These are phyloP conservation scores for Mycena haematopus DNA, from an alignment of 768 basidiomycete species.

Conservation along the genomic window DNA sequence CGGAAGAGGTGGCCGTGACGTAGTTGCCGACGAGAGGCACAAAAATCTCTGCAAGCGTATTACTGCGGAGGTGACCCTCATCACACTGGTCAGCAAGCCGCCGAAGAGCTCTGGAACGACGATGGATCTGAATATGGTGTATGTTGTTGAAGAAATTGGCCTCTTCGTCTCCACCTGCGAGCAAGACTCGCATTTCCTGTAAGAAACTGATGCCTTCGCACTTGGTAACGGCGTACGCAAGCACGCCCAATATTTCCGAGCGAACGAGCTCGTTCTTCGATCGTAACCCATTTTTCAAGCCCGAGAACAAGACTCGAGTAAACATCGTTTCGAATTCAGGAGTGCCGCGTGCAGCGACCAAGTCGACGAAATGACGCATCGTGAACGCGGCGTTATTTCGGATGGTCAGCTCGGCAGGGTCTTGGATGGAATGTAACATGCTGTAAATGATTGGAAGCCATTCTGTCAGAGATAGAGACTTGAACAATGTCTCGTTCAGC, in stretches of 20 bases:
- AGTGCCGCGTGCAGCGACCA: slow-evolving; percentile 49
- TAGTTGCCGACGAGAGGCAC: slow-evolving; percentile 88
- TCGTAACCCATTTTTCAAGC: slow-evolving; percentile 78
- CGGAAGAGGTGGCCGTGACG: slow-evolving; percentile 61
- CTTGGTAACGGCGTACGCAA: slow-evolving; percentile 74
- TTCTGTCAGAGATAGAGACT: slow-evolving; percentile 54
- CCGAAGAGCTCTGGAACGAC: slow-evolving; percentile 84
- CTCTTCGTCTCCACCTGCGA: slow-evolving; percentile 90
- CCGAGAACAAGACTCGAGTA: slow-evolving; percentile 71
- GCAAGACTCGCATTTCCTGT: slow-evolving; percentile 80
- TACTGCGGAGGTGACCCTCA: slow-evolving; percentile 68
- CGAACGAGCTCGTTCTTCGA: slow-evolving; percentile 89
- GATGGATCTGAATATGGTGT: slow-evolving; percentile 90
- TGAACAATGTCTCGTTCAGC: slow-evolving; percentile 73
- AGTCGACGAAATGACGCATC: slow-evolving; percentile 79
- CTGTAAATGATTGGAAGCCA: slow-evolving; percentile 90
- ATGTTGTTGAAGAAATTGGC: slow-evolving; percentile 98
- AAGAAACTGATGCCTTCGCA: slow-evolving; percentile 65
- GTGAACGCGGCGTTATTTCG: slow-evolving; percentile 80
- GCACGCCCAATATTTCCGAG: slow-evolving; percentile 78
- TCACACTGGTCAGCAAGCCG: slow-evolving; percentile 82
- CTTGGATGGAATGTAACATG: slow-evolving; percentile 85
- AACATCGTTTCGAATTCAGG: slow-evolving; percentile 62
- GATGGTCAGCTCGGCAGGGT: slow-evolving; percentile 86
- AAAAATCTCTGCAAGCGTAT: slow-evolving; percentile 80